Conservation (phyloP, 371 early-diverging fungal genomes). For the Dipsacomyces acuminosporus region DNA sequence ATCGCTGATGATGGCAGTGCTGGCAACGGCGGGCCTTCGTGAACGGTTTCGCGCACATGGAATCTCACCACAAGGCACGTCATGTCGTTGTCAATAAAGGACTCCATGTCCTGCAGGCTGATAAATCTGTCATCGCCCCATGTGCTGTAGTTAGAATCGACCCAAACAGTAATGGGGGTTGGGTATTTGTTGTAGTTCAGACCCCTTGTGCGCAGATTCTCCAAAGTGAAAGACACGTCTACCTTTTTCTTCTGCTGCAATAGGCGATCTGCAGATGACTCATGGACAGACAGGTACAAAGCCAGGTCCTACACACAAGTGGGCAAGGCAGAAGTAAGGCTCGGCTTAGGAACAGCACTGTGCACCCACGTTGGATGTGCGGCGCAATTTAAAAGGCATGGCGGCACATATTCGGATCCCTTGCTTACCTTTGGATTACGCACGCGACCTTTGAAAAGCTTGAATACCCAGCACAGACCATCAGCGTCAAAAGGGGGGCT, state of each 20-base stretch:
- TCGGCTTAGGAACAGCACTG: not conserved
- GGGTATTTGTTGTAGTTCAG: slow-evolving; percentile 46
- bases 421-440: slow-evolving; percentile 30
- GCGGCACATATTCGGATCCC: not conserved
- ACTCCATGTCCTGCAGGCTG: slow-evolving; percentile 44
- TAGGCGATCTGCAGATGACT: slow-evolving; percentile 50
- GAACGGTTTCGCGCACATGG: slow-evolving; percentile 52
- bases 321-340: not conserved
- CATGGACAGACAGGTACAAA: slow-evolving; percentile 52
- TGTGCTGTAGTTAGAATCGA: slow-evolving; percentile 50
- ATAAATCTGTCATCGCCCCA: slow-evolving; percentile 57
- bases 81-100: slow-evolving; percentile 50
- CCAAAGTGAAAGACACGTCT: slow-evolving; percentile 50
- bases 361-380: slow-evolving; percentile 7
- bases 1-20: slow-evolving; percentile 37
- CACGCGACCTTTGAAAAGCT: slow-evolving; percentile 42
- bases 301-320: slow-evolving; percentile 46
- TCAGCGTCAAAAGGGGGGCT: slow-evolving; percentile 49
- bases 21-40: slow-evolving; percentile 32
- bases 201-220: slow-evolving; percentile 51
- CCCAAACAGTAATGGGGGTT: slow-evolving; percentile 26
- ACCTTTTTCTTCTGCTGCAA: slow-evolving; percentile 50
- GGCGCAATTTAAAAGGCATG: not conserved
- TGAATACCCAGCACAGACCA: slow-evolving; percentile 47
- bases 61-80: slow-evolving; percentile 53